These are phyloP conservation scores for Triticum dicoccoides DNA, from an alignment of 176 grass and related monocot species.

Conservation along the genomic window DNA sequence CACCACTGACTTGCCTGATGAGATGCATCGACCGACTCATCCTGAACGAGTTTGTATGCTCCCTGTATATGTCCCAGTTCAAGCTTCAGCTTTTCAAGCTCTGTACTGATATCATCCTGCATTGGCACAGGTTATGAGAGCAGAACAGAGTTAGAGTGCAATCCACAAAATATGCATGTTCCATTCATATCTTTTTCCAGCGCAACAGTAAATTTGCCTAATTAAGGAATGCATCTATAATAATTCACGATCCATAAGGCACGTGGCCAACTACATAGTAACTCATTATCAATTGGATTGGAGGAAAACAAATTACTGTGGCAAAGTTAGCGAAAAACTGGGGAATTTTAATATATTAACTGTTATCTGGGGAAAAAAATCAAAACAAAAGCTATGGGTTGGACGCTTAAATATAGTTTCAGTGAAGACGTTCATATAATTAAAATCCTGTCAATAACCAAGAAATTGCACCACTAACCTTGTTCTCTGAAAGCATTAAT, in stretches of 20 bases:
- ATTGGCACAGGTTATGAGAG: neutral
- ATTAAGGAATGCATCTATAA: neutral
- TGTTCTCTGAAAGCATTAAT: neutral
- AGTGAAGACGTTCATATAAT: neutral
- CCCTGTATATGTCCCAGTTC: constrained; percentile 29
- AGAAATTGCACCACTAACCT: neutral
- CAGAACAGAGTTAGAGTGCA: neutral
- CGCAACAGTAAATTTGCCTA: neutral
- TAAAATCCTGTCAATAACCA: neutral
- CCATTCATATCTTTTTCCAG: neutral
- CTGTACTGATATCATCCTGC: constrained; percentile 44
- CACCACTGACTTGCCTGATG: constrained; percentile 35
- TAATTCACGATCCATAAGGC: neutral
- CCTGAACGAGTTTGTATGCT: constrained; percentile 27
- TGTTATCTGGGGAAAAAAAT: neutral
- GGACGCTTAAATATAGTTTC: constrained; percentile 14
- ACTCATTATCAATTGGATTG: neutral
- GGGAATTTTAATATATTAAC: neutral
- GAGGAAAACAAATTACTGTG: neutral
- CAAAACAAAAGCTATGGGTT: neutral
- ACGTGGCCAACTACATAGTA: neutral
- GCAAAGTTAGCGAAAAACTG: neutral
- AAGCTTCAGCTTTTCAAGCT: constrained; percentile 45
- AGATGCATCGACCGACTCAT: constrained; percentile 34
- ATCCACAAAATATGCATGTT: neutral